A percentile compares a stretch with the other conserved stretches of the same genome.
phyloP scores from a whole-genome alignment of 2,329 filamentous ascomycete genomes.

The Mycosphaerelloides madeirae region DNA sequence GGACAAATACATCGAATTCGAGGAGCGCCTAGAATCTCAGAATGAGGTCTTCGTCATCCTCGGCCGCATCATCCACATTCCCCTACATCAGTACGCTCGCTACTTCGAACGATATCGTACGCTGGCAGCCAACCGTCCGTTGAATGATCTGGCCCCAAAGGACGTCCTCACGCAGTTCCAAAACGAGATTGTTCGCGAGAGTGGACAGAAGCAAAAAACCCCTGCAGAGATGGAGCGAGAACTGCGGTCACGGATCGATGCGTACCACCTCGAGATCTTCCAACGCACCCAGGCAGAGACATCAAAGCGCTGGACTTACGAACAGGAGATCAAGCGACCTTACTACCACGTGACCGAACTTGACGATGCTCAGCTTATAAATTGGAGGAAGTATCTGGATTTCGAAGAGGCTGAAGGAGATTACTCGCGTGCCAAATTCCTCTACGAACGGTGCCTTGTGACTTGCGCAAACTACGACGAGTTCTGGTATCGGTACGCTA shows the following conservation, averaged over 20 bases:
- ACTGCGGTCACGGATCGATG: conserved; percentile 73
- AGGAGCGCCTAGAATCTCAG: conserved; percentile 79
- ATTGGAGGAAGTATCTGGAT: conserved; percentile 95
- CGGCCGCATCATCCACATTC: conserved; percentile 76
- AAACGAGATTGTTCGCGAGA: conserved; percentile 66
- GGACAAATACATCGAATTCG: conserved; percentile 98
- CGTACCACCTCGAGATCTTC: conserved; percentile 75
- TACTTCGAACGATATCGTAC: conserved; percentile 90
- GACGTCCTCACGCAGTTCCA: conserved; percentile 66
- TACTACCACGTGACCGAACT: conserved; percentile 97
- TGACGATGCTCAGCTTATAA: conserved; percentile 74
- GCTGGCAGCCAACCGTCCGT: conserved; percentile 66
- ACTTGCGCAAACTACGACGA: conserved; percentile 94
- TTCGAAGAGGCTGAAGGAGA: conserved; percentile 87
- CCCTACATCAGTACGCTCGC: conserved; percentile 90
- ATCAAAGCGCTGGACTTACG: conserved; percentile 88
- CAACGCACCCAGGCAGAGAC: conserved; percentile 79
- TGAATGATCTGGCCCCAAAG: conserved; percentile 66
- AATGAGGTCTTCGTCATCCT: conserved; percentile 84
- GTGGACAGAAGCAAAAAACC: conserved; percentile 56
- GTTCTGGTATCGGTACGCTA: conserved; percentile 94
- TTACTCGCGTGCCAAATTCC: conserved; percentile 66
- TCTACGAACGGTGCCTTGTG: conserved; percentile 91
- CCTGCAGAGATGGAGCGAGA: conserved; percentile 81
- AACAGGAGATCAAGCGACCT: conserved; percentile 88